Conservation (phyloP, 1,284 basidiomycete genomes). For the Grifola frondosa region DNA sequence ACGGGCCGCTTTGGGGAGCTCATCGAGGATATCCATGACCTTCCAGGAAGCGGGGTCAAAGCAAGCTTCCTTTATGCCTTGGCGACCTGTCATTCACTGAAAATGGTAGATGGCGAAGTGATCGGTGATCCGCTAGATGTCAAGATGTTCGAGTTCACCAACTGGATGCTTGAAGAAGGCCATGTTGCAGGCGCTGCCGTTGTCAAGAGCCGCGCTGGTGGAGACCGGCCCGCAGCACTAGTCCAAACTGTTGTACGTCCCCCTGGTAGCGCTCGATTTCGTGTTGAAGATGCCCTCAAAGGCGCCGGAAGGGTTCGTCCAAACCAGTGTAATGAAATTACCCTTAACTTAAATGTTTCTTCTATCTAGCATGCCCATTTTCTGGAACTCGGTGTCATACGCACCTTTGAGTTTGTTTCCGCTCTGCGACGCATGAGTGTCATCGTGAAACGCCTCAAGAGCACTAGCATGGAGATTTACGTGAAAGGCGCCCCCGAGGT, state of each 20-base stretch:
- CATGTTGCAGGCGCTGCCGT: slow-evolving; percentile 65
- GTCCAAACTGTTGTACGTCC: slow-evolving; percentile 98
- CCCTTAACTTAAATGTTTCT: no score
- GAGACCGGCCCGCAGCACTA: slow-evolving; percentile 81
- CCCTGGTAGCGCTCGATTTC: slow-evolving; percentile 87
- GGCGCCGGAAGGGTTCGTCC: slow-evolving; percentile 70
- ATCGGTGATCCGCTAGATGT: slow-evolving; percentile 97
- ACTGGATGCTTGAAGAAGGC: slow-evolving; percentile 96
- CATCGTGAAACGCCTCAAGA: slow-evolving; percentile 93
- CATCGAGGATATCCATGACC: slow-evolving; percentile 82
- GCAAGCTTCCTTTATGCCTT: slow-evolving; percentile 90
- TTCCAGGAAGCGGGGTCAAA: slow-evolving; percentile 73
- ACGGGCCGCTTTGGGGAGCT: slow-evolving; percentile 88
- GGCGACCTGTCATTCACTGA: slow-evolving; percentile 95
- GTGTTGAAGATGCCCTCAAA: slow-evolving; percentile 90
- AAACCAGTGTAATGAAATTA: no score
- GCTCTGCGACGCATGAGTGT: slow-evolving; percentile 95
- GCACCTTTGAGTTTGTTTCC: slow-evolving; percentile 97
- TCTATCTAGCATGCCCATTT: slow-evolving; percentile 83
- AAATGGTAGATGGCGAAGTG: slow-evolving; percentile 85
- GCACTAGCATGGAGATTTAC: slow-evolving; percentile 94
- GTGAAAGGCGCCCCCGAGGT: slow-evolving; percentile 99
- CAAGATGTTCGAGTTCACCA: slow-evolving; percentile 97
- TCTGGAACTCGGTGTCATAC: slow-evolving; percentile 93
- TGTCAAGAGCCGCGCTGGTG: slow-evolving; percentile 63